Base-by-base conservation (phyloP, 2,329 filamentous ascomycete genomes). In the Phaeomoniella chlamydospora region DNA sequence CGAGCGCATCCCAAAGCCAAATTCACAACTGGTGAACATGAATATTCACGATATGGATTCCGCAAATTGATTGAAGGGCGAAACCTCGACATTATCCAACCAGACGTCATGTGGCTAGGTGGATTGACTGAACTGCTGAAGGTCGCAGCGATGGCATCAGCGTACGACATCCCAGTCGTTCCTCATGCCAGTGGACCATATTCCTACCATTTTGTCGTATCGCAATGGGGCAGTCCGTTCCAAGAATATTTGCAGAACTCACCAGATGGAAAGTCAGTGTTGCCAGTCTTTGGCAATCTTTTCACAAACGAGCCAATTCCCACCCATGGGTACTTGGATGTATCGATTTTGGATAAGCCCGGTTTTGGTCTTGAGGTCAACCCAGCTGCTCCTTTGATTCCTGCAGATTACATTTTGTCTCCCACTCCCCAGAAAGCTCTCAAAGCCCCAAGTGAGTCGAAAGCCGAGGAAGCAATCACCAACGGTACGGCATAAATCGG, bases 51-150 rank as follows among this genome's bases (percentile, higher is more conserved):
- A 49, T 94, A 87, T 53, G 87, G 87, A 18, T 94, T 94, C 74
- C 81, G 88, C 47, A 92, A 94, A 65, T 73, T 94, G 31, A 78
- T 94, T 43, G 85, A 94, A 60, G 80, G 80, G 38, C 83, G 86
- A 45, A 92, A 93, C 59, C 66, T 94, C 41, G 87, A 94, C 56
- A 93, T 94, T 48, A 76, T 94, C 50, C 87, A 94, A 62, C 87
- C 87, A 11, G 87, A 94, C 52, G 86, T 94, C 44, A 94, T 94
- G 87, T 94, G 87, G 87, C 76, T 94, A 11, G 87, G 87, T 43
- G 87, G 87, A 42, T 58, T 94, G 68, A 94, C 87, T 1, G 87
- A 94, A 60, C 70, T 94, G 39, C 75, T 94, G 45, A 90, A 85
- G 60, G 80, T 94, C 36, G 73, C 85, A 12, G 80, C 86, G 37